Evolutionary conservation across 768 basidiomycete genomes (phyloP), one percentile per base, ranked within the genome.

Genomic region (Lyophyllum semitale): DNA sequence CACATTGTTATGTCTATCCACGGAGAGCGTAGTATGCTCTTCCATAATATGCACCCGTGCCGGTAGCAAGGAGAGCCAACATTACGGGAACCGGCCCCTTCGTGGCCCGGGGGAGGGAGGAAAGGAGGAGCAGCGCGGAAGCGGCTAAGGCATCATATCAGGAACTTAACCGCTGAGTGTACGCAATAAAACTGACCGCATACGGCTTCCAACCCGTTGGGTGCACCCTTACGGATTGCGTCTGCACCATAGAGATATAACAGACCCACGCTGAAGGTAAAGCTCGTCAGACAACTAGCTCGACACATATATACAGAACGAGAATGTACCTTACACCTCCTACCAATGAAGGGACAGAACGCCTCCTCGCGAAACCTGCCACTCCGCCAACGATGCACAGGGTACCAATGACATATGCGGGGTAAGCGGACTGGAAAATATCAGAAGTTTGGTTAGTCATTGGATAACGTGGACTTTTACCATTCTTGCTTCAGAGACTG

Each of bases 171-270:
- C 18, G 7, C 32, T 53, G 53, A 1, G 48, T 59, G 6, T 11
- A 35, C 23, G 54, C 40, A 41, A 29, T 11, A 29, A 26, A n/a
- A 63, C 80, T 65, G 66, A 86, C 92, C 91, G 13, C 93, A 77
- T 35, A 91, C 92, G 27, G 78, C 83, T 66, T 93, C 88, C 51
- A 92, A 71, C n/a, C 92, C 89, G 59, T 89, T 85, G 2, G 82
- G 65, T 12, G 83, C 81, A 33, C 89, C 88, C 65, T 81, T 89
- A 57, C 85, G 84, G 60, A 94, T 88, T 65, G 76, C 78, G 57
- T 90, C 82, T 33, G 86, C 91, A 53, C 89, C 87, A 82, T 85
- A 93, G 23, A 92, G 76, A 70, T 89, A 94, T 45, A 92, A 77
- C 17, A 82, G 73, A 55, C 91, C 92, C 43, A 94, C 90, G 62